Base-by-base conservation (phyloP, 371 early-diverging fungal species). In the Lichtheimia ornata region DNA sequence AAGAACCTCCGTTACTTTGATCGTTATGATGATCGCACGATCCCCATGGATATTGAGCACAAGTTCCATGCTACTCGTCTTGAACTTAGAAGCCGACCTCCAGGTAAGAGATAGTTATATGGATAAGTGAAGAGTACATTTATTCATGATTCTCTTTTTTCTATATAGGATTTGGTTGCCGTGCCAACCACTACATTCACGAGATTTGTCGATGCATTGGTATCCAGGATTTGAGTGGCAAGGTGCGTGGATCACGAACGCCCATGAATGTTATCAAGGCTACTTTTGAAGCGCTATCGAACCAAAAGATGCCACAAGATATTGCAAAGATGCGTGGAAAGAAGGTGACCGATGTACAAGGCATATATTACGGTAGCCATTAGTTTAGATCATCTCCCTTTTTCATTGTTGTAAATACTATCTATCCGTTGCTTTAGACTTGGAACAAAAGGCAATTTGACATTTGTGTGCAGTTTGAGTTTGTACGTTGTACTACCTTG, bases 261-360 rank as follows among this genome's bases (percentile, higher is more conserved):
- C 96, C 96, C 11, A 93, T 98, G 92, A 99, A 99, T 73, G 98
- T 99, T 24, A 88, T 97, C 79, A 97, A 99, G 84, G 95, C 91
- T 18, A 91, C 94, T 5, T 96, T 98, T 71, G 94, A 90, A 73
- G 99, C 99, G 5, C 74, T 99, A n/a, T 71, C 77, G 50, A 71
- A 79, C 41, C 99, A 98, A 79, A 88, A 85, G 70, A 72, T 86
- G 20, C 95, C 97, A 11, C 80, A 86, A 49, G 91, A 96, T 54
- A 88, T 99, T 76, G 97, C 98, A 24, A 83, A 83, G 69, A 84
- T 87, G 62, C 84, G 97, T 56, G 99, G 99, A 43, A 85, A 93
- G 73, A 93, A 91, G 51, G 77, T 98, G 52, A 85, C 91, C 41
- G 99, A 98, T 69, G 93, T 98, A 44, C 87, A 92, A 66, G 86